Conservation (phyloP, 2,329 filamentous ascomycete genomes). For the Aspergillus tubingensis region DNA sequence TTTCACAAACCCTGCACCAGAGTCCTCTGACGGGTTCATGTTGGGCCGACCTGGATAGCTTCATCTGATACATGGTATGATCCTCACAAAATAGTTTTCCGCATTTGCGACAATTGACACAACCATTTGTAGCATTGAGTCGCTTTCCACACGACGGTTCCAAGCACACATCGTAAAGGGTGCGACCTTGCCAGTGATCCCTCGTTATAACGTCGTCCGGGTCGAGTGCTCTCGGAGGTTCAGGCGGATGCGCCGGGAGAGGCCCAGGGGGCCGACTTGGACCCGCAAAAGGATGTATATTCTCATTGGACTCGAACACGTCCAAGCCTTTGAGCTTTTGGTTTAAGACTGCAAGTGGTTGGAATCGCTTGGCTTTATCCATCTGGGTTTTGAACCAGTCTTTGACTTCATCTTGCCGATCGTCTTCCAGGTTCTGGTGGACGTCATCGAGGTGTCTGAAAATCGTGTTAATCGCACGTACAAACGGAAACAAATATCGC, state of each 20-base stretch:
- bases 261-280: constrained; percentile 36
- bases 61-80: constrained; percentile 99
- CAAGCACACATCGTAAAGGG: constrained; percentile 75
- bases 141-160: constrained; percentile 83
- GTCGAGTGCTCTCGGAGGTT: constrained; percentile 56
- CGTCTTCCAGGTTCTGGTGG: constrained; percentile 84
- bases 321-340: constrained; percentile 91
- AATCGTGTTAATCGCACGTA: constrained; percentile 20
- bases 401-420: constrained; percentile 91
- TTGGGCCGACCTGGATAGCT: constrained; percentile 81
- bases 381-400: constrained; percentile 97
- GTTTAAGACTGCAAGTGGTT: constrained; percentile 86
- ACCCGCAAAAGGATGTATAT: constrained; percentile 47
- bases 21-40: constrained; percentile 88
- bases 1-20: constrained; percentile 96
- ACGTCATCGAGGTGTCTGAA: constrained; percentile 77
- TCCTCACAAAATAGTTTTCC: constrained; percentile 93
- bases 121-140: constrained; percentile 76
- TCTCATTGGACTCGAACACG: constrained; percentile 90
- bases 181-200: constrained; percentile 82
- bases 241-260: constrained; percentile 29
- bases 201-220: constrained; percentile 88
- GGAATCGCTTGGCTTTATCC: constrained; percentile 87
- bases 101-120: constrained; percentile 90
- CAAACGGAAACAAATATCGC: constrained; percentile 1